Conservation (phyloP, 2,329 filamentous ascomycete genomes). For the Fusarium miscanthi region DNA sequence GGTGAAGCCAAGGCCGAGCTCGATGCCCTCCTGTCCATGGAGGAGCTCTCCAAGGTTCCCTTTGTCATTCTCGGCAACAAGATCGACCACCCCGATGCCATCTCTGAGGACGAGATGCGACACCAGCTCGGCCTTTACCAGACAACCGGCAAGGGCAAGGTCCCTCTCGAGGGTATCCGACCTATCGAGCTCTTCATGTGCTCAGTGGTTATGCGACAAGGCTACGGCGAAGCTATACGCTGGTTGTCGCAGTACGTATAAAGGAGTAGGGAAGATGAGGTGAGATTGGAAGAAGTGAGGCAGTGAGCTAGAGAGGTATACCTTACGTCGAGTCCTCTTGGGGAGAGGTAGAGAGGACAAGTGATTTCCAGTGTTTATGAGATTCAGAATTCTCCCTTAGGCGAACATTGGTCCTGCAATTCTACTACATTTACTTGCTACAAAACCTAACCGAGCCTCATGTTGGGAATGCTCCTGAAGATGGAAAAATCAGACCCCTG, state of each 20-base stretch:
- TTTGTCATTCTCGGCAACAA: conserved; percentile 99
- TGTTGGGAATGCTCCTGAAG: conserved; percentile 3
- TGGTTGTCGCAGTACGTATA: conserved; percentile 95
- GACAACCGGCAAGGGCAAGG: conserved; percentile 95
- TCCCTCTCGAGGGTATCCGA: conserved; percentile 89
- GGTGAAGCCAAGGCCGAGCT: conserved; percentile 96
- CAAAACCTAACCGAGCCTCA: neutral
- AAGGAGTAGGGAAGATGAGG: conserved; percentile 39
- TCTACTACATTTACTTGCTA: conserved; percentile 41
- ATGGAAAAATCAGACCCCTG: conserved; percentile 21
- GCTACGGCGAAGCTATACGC: conserved; percentile 89
- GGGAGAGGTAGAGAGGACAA: conserved; percentile 29
- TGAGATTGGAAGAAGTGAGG: conserved; percentile 7
- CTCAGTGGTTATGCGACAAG: conserved; percentile 98
- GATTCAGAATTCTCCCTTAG: conserved; percentile 51
- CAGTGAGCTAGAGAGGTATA: conserved; percentile 33
- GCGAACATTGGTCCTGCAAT: conserved; percentile 52
- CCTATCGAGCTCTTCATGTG: conserved; percentile 99
- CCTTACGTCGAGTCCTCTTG: conserved; percentile 31
- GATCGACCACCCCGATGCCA: conserved; percentile 96
- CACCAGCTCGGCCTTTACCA: conserved; percentile 94
- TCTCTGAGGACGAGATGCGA: conserved; percentile 94
- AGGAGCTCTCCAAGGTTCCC: conserved; percentile 94
- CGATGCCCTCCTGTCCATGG: conserved; percentile 94
- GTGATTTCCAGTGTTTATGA: conserved; percentile 47